Conservation (phyloP, 2,329 filamentous ascomycete genomes). For the Xylariaceae sp. region DNA sequence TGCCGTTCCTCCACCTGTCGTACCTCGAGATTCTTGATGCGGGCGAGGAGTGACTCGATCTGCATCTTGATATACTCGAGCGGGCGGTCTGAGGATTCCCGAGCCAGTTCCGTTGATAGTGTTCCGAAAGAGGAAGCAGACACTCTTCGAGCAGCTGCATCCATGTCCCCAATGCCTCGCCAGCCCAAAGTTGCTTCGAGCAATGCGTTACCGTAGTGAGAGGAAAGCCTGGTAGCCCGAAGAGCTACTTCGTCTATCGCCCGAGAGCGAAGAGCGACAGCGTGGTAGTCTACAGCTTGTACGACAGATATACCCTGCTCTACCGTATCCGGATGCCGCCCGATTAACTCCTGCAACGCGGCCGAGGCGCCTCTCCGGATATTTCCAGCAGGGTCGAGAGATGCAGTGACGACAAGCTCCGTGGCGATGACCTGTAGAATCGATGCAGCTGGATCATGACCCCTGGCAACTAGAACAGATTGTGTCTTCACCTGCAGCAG, state of each 20-base stretch:
- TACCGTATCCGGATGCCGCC: constrained; percentile 83
- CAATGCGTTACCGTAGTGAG: constrained; percentile 65
- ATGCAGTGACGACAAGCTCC: constrained; percentile 75
- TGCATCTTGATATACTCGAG: constrained; percentile 30
- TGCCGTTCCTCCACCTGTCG: constrained; percentile 66
- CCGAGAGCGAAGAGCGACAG: constrained; percentile 78
- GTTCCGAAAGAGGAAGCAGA: constrained; percentile 65
- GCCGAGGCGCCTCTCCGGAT: constrained; percentile 90
- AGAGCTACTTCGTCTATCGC: constrained; percentile 74
- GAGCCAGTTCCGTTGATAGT: constrained; percentile 42
- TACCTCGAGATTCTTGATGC: constrained; percentile 42
- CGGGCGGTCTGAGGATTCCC: constrained; percentile 17
- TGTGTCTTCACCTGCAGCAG: constrained; percentile 56
- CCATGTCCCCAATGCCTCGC: constrained; percentile 80
- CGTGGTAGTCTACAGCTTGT: constrained; percentile 87
- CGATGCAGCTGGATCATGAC: constrained; percentile 35
- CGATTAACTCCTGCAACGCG: constrained; percentile 88
- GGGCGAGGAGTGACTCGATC: constrained; percentile 38
- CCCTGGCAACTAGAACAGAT: constrained; percentile 38
- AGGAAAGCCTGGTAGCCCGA: constrained; percentile 59
- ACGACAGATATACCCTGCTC: constrained; percentile 77
- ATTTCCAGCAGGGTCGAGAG: constrained; percentile 85
- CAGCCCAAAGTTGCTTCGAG: constrained; percentile 70
- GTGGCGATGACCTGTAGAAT: constrained; percentile 74
- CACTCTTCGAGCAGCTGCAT: constrained; percentile 65